Percentiles rank a stretch among this genome's conserved stretches.
Conservation (phyloP, 1,284 basidiomycete genomes). For the Cutaneotrichosporon dermatis region DNA sequence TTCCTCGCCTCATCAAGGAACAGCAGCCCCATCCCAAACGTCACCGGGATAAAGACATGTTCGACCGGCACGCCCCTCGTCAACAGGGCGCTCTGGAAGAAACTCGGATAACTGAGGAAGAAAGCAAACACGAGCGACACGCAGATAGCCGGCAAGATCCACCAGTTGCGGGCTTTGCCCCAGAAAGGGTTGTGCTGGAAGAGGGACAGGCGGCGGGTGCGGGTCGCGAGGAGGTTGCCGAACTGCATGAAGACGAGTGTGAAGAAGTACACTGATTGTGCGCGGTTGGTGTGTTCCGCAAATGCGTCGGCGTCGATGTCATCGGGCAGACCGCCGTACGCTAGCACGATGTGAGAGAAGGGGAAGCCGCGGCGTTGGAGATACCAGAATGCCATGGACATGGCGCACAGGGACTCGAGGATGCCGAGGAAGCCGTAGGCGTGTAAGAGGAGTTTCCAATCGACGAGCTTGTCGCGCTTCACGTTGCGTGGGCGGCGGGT, state of each 20-base stretch:
- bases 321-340: slow-evolving; percentile 53
- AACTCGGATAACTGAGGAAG: slow-evolving; percentile 58
- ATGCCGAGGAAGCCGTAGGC: slow-evolving; percentile 64
- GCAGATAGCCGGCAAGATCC: slow-evolving; percentile 54
- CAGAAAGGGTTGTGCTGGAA: slow-evolving; percentile 52
- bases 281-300: slow-evolving; percentile 50
- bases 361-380: slow-evolving; percentile 56
- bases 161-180: slow-evolving; percentile 44
- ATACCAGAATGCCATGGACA: slow-evolving; percentile 53
- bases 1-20: slow-evolving; percentile 51
- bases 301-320: slow-evolving; percentile 39
- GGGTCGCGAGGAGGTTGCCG: slow-evolving; percentile 56
- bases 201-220: slow-evolving; percentile 55
- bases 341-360: slow-evolving; percentile 56
- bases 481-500: slow-evolving; percentile 62
- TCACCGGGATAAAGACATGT: slow-evolving; percentile 54
- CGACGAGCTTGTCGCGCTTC: slow-evolving; percentile 53
- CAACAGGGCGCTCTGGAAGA: slow-evolving; percentile 58
- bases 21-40: slow-evolving; percentile 39
- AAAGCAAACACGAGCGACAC: slow-evolving; percentile 52
- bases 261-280: slow-evolving; percentile 57
- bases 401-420: slow-evolving; percentile 55
- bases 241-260: slow-evolving; percentile 67
- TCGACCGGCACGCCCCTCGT: slow-evolving; percentile 56
- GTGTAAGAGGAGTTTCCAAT: slow-evolving; percentile 57